These are phyloP conservation scores for Jasminum sambac DNA, from an alignment of 257 asterid genomes.

Conservation along the genomic window DNA sequence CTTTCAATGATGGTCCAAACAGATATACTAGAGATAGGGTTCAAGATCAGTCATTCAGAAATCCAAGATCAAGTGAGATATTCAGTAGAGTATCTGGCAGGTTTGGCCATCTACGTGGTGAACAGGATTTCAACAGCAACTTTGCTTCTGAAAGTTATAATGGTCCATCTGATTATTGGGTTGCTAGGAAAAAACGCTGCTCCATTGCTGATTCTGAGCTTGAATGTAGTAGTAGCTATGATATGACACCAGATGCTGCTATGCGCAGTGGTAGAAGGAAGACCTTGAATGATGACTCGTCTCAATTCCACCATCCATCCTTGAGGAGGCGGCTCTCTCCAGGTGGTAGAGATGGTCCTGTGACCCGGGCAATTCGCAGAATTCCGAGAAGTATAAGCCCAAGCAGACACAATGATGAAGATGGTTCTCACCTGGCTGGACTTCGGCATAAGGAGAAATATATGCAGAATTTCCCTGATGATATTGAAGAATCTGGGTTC, in stretches of 20 bases:
- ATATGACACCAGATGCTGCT: slow-evolving; percentile 33
- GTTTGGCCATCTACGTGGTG: slow-evolving; percentile 46
- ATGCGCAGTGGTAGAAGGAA: slow-evolving; percentile 47
- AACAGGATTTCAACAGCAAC: slow-evolving; percentile 65
- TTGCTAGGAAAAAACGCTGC: slow-evolving; percentile 49
- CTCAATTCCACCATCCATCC: slow-evolving; percentile 46
- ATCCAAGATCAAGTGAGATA: slow-evolving; percentile 51
- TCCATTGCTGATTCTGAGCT: slow-evolving; percentile 45
- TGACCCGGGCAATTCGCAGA: slow-evolving; percentile 43
- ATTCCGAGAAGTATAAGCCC: slow-evolving; percentile 61
- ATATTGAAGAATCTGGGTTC: slow-evolving; percentile 45
- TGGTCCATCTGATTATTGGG: slow-evolving; percentile 54
- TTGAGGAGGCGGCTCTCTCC: slow-evolving; percentile 59
- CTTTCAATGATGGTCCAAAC: slow-evolving; percentile 49
- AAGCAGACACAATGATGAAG: slow-evolving; percentile 37
- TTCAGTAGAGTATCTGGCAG: slow-evolving; percentile 60
- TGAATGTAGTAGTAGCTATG: slow-evolving; percentile 49
- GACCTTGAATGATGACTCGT: slow-evolving; percentile 48
- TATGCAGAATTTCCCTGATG: slow-evolving; percentile 49
- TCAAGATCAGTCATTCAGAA: slow-evolving; percentile 58
- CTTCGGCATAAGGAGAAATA: slow-evolving; percentile 48
- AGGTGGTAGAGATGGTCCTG: slow-evolving; percentile 51
- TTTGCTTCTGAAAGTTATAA: slow-evolving; percentile 51
- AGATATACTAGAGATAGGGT: slow-evolving; percentile 58
- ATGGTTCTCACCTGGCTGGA: slow-evolving; percentile 38